Conservation (phyloP, 208 protist genomes). For the Trypanosoma theileri region DNA sequence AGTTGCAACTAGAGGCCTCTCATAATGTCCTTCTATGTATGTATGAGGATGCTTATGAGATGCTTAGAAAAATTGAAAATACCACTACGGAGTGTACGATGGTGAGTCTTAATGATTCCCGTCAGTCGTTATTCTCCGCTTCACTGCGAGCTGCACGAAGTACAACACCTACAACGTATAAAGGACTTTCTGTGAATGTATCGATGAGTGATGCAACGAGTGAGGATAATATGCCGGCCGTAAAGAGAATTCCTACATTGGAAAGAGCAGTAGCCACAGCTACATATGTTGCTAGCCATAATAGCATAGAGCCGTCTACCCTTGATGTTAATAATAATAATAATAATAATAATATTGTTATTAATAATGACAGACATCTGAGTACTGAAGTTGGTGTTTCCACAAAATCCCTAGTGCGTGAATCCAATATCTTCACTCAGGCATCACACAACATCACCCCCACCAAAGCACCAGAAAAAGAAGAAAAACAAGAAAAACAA, state of each 20-base stretch:
- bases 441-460: constrained; percentile 13
- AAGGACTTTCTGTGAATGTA: background rate
- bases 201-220: constrained; percentile 2
- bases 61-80: constrained; percentile 7
- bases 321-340: too few relatives aligned
- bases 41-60: constrained; percentile 13
- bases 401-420: constrained; percentile 7
- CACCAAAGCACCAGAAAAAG: background rate
- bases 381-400: background rate
- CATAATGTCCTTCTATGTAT: constrained; percentile 19
- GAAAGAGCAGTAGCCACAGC: too few relatives aligned
- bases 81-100: background rate
- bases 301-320: too few relatives aligned
- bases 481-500: constrained; percentile 16
- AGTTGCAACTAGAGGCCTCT: constrained; percentile 18
- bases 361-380: background rate
- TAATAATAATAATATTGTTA: too few relatives aligned
- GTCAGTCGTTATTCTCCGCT: constrained; percentile 7
- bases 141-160: constrained; percentile 4
- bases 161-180: background rate
- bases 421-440: constrained; percentile 27
- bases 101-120: constrained; percentile 8
- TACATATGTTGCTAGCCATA: too few relatives aligned
- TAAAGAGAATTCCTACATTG: too few relatives aligned
- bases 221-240: background rate